phyloP scores from a whole-genome alignment of 148 eudicot species.

The Cornus florida region DNA sequence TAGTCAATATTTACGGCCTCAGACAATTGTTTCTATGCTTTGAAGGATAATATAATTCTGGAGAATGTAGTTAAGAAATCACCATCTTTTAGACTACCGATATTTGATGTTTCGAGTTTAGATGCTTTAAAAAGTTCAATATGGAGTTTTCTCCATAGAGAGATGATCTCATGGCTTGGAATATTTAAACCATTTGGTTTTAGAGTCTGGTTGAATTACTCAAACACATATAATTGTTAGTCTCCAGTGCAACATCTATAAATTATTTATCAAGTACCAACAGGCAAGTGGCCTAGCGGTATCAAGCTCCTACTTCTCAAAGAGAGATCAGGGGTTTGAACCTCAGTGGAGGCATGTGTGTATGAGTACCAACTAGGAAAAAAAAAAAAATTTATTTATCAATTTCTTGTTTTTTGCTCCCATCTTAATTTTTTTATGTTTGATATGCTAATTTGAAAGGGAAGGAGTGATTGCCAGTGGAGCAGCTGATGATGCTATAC shows the following conservation, averaged over 20 bases:
- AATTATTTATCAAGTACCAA: neutral
- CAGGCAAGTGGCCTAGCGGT: too few relatives aligned
- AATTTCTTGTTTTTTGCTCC: neutral
- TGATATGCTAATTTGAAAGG: conserved; percentile 42
- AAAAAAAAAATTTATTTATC: too few relatives aligned
- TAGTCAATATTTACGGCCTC: too few relatives aligned
- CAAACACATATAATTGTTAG: neutral
- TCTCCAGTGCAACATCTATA: neutral
- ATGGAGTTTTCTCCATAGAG: neutral
- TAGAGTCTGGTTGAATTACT: neutral
- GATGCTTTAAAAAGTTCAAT: too few relatives aligned
- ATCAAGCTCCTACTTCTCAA: too few relatives aligned
- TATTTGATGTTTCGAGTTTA: neutral
- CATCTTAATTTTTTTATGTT: conserved; percentile 8
- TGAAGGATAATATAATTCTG: too few relatives aligned
- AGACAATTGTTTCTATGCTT: too few relatives aligned
- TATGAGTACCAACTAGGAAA: too few relatives aligned
- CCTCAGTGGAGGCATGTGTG: too few relatives aligned
- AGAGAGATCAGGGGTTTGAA: too few relatives aligned
- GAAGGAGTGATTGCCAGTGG: conserved; percentile 87
- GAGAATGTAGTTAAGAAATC: too few relatives aligned
- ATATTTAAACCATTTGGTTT: neutral
- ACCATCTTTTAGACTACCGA: too few relatives aligned
- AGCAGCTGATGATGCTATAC: conserved; percentile 94
- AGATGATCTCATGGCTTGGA: neutral